Evolutionary conservation across 805 yeast genomes (phyloP).

Genomic region (Yarrowia deformans): DNA sequence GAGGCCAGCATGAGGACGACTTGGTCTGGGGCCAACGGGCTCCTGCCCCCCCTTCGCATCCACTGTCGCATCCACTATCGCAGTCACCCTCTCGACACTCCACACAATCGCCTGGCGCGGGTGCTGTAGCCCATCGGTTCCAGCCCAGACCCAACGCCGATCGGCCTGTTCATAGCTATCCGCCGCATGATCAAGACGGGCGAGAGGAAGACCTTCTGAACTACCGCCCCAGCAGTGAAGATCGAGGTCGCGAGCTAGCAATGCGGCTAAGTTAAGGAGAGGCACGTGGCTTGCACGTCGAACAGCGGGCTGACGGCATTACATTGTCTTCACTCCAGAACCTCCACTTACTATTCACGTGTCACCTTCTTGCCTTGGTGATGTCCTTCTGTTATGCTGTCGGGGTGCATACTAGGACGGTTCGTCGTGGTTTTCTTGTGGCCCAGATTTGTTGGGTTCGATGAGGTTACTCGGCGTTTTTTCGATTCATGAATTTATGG

Average conservation of each 20-base stretch:
- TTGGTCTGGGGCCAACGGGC: conserved; percentile 11
- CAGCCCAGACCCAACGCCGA: conserved; percentile 1
- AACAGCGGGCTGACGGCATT: not conserved
- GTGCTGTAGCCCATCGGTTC: conserved; percentile 2
- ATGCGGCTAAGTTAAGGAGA: not conserved
- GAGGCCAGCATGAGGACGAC: not conserved
- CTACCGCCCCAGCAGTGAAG: not conserved
- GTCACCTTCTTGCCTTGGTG: not conserved
- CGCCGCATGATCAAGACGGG: too few relatives aligned
- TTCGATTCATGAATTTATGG: conserved; percentile 1
- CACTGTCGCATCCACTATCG: not conserved
- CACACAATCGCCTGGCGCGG: not conserved
- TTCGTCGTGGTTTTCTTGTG: not conserved
- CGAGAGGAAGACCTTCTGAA: not conserved
- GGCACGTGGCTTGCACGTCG: not conserved
- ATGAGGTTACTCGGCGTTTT: not conserved
- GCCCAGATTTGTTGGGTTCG: not conserved
- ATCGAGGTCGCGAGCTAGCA: conserved; percentile 2
- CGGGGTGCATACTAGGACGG: not conserved
- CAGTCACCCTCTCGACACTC: conserved; percentile 11
- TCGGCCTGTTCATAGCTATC: too few relatives aligned
- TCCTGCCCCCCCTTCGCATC: not conserved
- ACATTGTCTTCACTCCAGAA: not conserved
- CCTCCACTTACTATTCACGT: not conserved
- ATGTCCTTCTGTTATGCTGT: not conserved